Evolutionary conservation across 192 early-diverging fungal species (phyloP).

Genomic region (Rhizophagus clarus): DNA sequence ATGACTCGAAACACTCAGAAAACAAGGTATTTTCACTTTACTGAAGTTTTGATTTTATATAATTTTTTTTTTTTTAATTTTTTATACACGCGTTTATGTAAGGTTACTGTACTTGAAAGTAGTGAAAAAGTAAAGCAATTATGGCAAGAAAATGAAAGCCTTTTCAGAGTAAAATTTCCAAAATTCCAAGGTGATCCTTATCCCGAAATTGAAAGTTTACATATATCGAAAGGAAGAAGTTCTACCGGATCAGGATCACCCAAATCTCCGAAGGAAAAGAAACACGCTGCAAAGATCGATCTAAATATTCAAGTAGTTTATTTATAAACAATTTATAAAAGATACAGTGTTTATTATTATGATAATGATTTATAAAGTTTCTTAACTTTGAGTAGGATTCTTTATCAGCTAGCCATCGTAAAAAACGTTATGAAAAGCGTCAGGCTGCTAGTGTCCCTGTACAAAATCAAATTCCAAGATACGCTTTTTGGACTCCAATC

Average conservation of each 20-base stretch:
- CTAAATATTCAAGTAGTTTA: conserved; percentile 6
- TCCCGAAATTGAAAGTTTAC: neutral
- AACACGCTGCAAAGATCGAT: neutral
- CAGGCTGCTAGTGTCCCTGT: neutral
- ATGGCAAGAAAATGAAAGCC: neutral
- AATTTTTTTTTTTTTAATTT: too few relatives aligned
- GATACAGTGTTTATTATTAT: neutral
- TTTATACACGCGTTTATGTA: neutral
- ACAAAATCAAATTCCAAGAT: conserved; percentile 19
- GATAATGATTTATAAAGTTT: neutral
- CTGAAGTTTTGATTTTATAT: neutral
- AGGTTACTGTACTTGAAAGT: neutral
- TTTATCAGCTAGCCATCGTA: conserved; percentile 5
- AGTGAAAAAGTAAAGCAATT: neutral
- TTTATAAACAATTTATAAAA: neutral
- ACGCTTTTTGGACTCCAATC: conserved; percentile 30
- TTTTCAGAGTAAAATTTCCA: neutral
- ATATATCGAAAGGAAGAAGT: neutral
- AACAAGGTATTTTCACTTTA: neutral
- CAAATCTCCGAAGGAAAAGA: neutral
- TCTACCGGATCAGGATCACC: neutral
- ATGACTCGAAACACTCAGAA: neutral
- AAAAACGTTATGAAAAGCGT: conserved; percentile 8
- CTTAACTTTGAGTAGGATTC: neutral
- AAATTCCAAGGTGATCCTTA: neutral